A percentile compares a stretch with the other conserved stretches of the same genome.
Evolutionary conservation across 2,329 filamentous ascomycete species (phyloP).

Genomic region (Plectosphaerella sp.): DNA sequence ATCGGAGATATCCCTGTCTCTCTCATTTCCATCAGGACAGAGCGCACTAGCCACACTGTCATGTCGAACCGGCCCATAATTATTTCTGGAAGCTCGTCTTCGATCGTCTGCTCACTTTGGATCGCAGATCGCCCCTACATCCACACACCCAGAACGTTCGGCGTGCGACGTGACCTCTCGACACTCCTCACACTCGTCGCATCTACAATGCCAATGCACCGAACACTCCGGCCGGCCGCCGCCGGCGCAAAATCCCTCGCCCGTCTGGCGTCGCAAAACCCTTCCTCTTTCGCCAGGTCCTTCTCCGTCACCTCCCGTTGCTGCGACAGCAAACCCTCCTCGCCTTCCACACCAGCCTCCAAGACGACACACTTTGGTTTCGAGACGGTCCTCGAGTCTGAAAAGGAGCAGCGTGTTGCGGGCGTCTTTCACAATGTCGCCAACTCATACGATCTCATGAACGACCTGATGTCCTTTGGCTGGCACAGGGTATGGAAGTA

Average conservation of each 20-base stretch:
- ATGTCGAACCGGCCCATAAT: neutral
- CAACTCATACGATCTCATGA: slow-evolving; percentile 95
- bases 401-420: slow-evolving; percentile 71
- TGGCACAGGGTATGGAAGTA: slow-evolving; percentile 94
- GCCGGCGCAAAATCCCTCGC: slow-evolving; percentile 4
- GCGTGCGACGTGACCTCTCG: slow-evolving; percentile 7
- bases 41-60: slow-evolving; percentile 10
- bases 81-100: neutral
- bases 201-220: slow-evolving; percentile 3
- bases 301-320: slow-evolving; percentile 22
- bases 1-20: neutral
- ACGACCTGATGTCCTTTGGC: slow-evolving; percentile 97
- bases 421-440: slow-evolving; percentile 94
- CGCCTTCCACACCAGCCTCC: slow-evolving; percentile 28
- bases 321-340: slow-evolving; percentile 14
- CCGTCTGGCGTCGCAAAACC: neutral
- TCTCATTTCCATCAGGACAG: neutral
- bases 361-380: slow-evolving; percentile 87
- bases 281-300: slow-evolving; percentile 8
- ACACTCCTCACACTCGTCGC: neutral
- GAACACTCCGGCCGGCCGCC: slow-evolving; percentile 7
- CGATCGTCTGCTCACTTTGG: neutral
- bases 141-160: neutral
- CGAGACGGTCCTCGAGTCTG: slow-evolving; percentile 72
- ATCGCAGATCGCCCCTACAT: neutral